A percentile compares a stretch with the other conserved stretches of the same genome.
Conservation (phyloP, 306 rosid species). For the Elaeagnus macrophylla region DNA sequence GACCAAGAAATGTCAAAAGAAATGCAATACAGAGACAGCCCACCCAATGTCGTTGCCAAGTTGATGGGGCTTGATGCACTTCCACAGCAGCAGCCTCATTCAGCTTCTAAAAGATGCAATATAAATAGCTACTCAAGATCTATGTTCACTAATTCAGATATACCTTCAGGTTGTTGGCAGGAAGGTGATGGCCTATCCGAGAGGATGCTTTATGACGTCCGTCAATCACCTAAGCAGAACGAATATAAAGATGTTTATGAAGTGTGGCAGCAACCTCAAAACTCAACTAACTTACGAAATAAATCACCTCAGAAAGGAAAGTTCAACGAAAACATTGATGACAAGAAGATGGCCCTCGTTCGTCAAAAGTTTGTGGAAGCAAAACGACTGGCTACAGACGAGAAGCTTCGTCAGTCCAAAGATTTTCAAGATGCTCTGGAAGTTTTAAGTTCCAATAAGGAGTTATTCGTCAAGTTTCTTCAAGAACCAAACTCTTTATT, state of each 20-base stretch:
- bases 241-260: slow-evolving; percentile 49
- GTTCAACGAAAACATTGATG: slow-evolving; percentile 37
- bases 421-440: slow-evolving; percentile 76
- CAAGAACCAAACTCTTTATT: slow-evolving; percentile 46
- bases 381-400: slow-evolving; percentile 54
- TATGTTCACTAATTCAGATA: slow-evolving; percentile 29
- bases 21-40: slow-evolving; percentile 38
- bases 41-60: slow-evolving; percentile 83
- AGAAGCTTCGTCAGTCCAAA: slow-evolving; percentile 54
- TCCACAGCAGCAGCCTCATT: slow-evolving; percentile 41
- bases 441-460: slow-evolving; percentile 71
- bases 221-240: slow-evolving; percentile 34
- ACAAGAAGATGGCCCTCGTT: slow-evolving; percentile 58
- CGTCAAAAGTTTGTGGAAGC: slow-evolving; percentile 68
- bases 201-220: slow-evolving; percentile 40
- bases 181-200: slow-evolving; percentile 39
- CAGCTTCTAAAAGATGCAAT: slow-evolving; percentile 44
- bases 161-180: slow-evolving; percentile 42
- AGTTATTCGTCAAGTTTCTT: slow-evolving; percentile 53
- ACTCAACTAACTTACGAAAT: slow-evolving; percentile 40
- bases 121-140: slow-evolving; percentile 40
- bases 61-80: slow-evolving; percentile 89
- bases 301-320: slow-evolving; percentile 54
- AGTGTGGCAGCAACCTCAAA: slow-evolving; percentile 64
- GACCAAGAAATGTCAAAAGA: slow-evolving; percentile 80